These are phyloP conservation scores for Saccharomycopsis synnaedendra DNA, from an alignment of 805 yeast species.

Conservation along the genomic window DNA sequence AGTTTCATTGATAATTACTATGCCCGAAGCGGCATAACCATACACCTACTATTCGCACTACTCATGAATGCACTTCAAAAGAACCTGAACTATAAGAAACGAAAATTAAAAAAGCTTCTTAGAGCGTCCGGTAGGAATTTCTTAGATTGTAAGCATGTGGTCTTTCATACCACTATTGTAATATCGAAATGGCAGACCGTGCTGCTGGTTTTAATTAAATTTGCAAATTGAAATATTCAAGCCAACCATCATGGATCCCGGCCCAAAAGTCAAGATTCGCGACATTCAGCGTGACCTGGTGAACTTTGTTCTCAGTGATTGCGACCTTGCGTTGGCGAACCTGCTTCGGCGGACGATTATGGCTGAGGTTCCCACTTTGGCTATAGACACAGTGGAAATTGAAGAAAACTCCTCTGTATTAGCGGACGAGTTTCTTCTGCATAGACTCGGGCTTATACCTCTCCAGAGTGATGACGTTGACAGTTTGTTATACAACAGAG, in stretches of 20 bases:
- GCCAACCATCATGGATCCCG: slow-evolving; percentile 21
- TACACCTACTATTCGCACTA: too few relatives aligned
- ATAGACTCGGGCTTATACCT: slow-evolving; percentile 88
- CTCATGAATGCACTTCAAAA: too few relatives aligned
- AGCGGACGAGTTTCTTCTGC: slow-evolving; percentile 95
- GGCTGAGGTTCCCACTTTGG: slow-evolving; percentile 94
- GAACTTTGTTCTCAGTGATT: slow-evolving; percentile 78
- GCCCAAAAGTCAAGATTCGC: slow-evolving; percentile 82
- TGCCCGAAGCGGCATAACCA: too few relatives aligned
- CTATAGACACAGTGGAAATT: slow-evolving; percentile 92
- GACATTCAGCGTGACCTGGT: slow-evolving; percentile 78
- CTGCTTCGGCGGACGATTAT: slow-evolving; percentile 85
- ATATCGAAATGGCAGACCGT: too few relatives aligned
- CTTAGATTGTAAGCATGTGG: too few relatives aligned
- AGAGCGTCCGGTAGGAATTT: too few relatives aligned
- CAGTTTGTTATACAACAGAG: slow-evolving; percentile 76
- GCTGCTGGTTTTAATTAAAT: background rate
- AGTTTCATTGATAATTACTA: too few relatives aligned
- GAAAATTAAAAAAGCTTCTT: too few relatives aligned
- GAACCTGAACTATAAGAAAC: too few relatives aligned
- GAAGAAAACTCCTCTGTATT: slow-evolving; percentile 87
- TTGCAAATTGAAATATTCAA: background rate
- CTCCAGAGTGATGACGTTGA: slow-evolving; percentile 77
- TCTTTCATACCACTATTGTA: too few relatives aligned
- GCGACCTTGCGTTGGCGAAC: slow-evolving; percentile 85